phyloP scores from a whole-genome alignment of 1,284 basidiomycete genomes.

The Sphagnurus paluster region DNA sequence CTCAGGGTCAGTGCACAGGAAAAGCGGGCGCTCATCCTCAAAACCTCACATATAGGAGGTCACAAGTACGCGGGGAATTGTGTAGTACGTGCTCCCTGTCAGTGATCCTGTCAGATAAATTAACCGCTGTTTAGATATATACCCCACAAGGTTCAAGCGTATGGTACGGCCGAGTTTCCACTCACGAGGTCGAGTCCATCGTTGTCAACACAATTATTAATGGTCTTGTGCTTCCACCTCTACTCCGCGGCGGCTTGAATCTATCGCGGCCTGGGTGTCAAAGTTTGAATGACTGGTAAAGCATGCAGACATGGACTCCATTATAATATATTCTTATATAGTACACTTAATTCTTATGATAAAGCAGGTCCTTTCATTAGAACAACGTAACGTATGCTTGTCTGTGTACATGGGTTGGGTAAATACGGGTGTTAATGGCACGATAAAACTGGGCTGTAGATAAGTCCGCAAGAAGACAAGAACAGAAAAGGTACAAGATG shows the following conservation, averaged over 20 bases:
- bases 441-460: slow-evolving; percentile 10
- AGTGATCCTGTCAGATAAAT: neutral
- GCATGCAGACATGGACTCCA: slow-evolving; percentile 2
- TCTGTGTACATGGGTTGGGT: slow-evolving; percentile 21
- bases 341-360: neutral
- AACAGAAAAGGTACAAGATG: slow-evolving; percentile 15
- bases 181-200: slow-evolving; percentile 84
- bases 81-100: slow-evolving; percentile 57
- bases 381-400: slow-evolving; percentile 19
- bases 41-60: slow-evolving; percentile 87
- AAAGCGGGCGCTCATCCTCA: slow-evolving; percentile 74
- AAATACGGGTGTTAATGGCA: slow-evolving; percentile 20
- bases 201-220: slow-evolving; percentile 85
- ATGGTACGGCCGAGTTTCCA: slow-evolving; percentile 93
- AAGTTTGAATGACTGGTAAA: slow-evolving; percentile 73
- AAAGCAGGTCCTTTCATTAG: slow-evolving; percentile 14
- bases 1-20: slow-evolving; percentile 52
- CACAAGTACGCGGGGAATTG: slow-evolving; percentile 93
- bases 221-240: slow-evolving; percentile 79
- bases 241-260: slow-evolving; percentile 83
- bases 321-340: slow-evolving; percentile 6
- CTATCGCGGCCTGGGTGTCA: slow-evolving; percentile 66
- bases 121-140: slow-evolving; percentile 61
- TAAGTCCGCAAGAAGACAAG: slow-evolving; percentile 15
- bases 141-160: slow-evolving; percentile 82